Evolutionary conservation across 192 early-diverging fungal species (phyloP), one percentile per base, ranked within the genome.

Genomic region (Coemansia sp.): DNA sequence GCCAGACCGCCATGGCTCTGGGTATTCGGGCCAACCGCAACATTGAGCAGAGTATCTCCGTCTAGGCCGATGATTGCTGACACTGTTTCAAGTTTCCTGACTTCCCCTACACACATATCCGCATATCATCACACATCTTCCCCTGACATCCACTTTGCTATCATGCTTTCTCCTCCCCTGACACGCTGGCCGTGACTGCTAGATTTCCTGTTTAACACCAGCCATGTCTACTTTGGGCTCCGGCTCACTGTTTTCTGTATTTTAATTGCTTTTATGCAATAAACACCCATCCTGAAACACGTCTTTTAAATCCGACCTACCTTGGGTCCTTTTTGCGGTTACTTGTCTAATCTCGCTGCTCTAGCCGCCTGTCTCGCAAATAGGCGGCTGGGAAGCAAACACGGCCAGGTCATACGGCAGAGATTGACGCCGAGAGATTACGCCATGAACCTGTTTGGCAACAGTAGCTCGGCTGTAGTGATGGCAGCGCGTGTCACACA

Each of bases 31-130:
- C 62, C 9, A 80, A 80, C 69, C 67, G 71, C 55, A 74, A 50
- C 69, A 80, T 80, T 31, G 77, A 80, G 55, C 72, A 71, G 26
- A 80, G 77, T 69, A 80, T 80, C 51, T 31, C 56, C 9, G 59
- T 34, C 0, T 76, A 69, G 24, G 21, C n/a, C 3, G 28, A 13
- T 16, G 23, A 35, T 23, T 62, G 16, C 21, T 56, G 35, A 70
- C 68, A 34, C 23, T 59, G 68, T 70, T 70, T 70, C 68, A 59
- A 38, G 59, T 63, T n/a, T 20, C 28, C 42, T 65, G 40, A 33
- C 35, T 45, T 50, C 48, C 48, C 48, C 48, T 50, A 23, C 48
- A 45, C 43, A 50, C 48, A 50, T 50, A 50, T 50, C 48, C 48
- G 48, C 48, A 50, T 59, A 9, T 5, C 16, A 59, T 50, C 69